Evolutionary conservation across 441 rosid genomes (phyloP).

Genomic region (Pelargonium myrrhifolium): DNA sequence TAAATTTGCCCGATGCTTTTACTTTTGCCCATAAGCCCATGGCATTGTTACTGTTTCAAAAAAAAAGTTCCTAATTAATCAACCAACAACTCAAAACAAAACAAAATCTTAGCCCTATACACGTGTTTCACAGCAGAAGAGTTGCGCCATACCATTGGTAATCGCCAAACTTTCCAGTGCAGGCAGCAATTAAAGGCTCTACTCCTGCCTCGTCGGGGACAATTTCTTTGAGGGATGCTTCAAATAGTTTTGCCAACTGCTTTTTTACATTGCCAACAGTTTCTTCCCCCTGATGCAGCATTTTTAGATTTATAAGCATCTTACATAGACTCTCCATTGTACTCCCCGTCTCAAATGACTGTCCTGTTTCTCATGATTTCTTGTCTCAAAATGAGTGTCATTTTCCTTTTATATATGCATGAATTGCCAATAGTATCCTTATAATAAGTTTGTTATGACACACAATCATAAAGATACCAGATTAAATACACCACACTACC

Average conservation of each 20-base stretch:
- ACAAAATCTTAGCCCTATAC: neutral
- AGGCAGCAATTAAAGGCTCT: constrained; percentile 59
- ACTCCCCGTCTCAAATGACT: too few relatives aligned
- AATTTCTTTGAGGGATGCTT: constrained; percentile 41
- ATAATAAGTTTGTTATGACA: too few relatives aligned
- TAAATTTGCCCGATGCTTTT: constrained; percentile 27
- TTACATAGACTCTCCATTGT: too few relatives aligned
- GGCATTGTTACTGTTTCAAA: constrained; percentile 66
- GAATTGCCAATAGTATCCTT: too few relatives aligned
- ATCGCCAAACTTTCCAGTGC: constrained; percentile 64
- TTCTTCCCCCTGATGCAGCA: constrained; percentile 40
- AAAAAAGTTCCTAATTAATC: constrained; percentile 5
- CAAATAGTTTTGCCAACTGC: constrained; percentile 52
- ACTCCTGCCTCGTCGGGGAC: constrained; percentile 51
- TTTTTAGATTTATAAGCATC: neutral
- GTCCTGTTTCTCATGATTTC: too few relatives aligned
- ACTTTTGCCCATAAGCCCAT: constrained; percentile 49
- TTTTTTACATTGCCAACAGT: constrained; percentile 48
- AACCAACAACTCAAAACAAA: neutral
- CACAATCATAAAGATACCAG: neutral
- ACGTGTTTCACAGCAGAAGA: neutral
- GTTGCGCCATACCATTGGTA: constrained; percentile 63
- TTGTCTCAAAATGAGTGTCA: too few relatives aligned
- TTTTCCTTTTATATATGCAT: too few relatives aligned
- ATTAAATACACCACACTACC: neutral